phyloP scores from a whole-genome alignment of 169 alveolate species.

The Babesia microti region DNA sequence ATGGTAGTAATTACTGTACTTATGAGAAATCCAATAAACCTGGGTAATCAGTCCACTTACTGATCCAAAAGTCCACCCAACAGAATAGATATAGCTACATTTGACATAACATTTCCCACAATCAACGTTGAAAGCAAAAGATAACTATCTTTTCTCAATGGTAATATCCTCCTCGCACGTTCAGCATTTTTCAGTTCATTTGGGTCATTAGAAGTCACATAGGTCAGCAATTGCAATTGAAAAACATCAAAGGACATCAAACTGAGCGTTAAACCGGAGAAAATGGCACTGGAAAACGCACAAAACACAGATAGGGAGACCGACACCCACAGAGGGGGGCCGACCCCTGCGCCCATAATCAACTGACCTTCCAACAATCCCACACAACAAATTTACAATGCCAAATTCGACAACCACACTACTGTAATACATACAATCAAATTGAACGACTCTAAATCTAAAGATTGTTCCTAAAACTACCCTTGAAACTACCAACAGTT shows the following conservation, averaged over 20 bases:
- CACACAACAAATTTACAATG: too few relatives aligned
- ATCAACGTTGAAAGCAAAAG: slow-evolving; percentile 69
- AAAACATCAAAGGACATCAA: slow-evolving; percentile 72
- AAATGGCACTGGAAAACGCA: slow-evolving; percentile 52
- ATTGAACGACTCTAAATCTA: too few relatives aligned
- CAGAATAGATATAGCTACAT: slow-evolving; percentile 69
- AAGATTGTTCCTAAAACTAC: too few relatives aligned
- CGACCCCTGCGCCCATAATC: too few relatives aligned
- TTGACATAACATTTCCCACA: slow-evolving; percentile 73
- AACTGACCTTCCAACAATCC: too few relatives aligned
- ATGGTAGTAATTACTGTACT: slow-evolving; percentile 67
- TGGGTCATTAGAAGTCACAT: slow-evolving; percentile 49
- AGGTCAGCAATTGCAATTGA: slow-evolving; percentile 66
- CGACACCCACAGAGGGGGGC: slow-evolving; percentile 35
- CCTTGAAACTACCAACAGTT: too few relatives aligned
- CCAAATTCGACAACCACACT: too few relatives aligned
- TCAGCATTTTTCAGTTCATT: slow-evolving; percentile 52
- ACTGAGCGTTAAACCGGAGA: slow-evolving; percentile 78
- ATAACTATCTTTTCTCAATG: slow-evolving; percentile 71
- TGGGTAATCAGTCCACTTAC: slow-evolving; percentile 14
- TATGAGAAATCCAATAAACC: slow-evolving; percentile 62
- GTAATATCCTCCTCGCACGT: slow-evolving; percentile 70
- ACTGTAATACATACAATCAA: too few relatives aligned
- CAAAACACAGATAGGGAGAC: slow-evolving; percentile 30
- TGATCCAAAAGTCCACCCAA: slow-evolving; percentile 65